Evolutionary conservation across 495 filamentous ascomycete species (phyloP).

Genomic region (Zalerion maritima): DNA sequence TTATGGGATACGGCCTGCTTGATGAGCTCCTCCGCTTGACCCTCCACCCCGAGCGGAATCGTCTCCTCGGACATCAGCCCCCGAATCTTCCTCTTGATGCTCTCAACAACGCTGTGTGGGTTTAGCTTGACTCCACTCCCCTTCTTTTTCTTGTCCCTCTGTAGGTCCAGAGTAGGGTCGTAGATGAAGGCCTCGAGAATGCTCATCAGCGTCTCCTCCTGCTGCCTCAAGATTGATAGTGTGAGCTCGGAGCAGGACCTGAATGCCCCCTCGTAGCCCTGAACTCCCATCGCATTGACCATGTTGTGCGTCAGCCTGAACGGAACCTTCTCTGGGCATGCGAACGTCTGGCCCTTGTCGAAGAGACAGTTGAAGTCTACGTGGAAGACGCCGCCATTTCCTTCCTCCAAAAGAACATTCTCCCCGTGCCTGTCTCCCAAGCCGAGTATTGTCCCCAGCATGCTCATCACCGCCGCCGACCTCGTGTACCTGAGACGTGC

Average conservation of each 20-base stretch:
- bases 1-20: conserved; percentile 61
- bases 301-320: conserved; percentile 98
- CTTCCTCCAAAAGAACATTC: conserved; percentile 91
- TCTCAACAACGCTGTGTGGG: conserved; percentile 79
- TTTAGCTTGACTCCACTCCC: conserved; percentile 56
- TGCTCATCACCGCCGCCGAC: conserved; percentile 92
- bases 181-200: conserved; percentile 92
- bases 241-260: conserved; percentile 82
- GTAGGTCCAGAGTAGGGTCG: conserved; percentile 89
- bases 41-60: conserved; percentile 85
- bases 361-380: conserved; percentile 99
- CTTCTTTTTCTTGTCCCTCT: conserved; percentile 58
- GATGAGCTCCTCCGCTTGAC: conserved; percentile 87
- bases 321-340: conserved; percentile 88
- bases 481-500: conserved; percentile 84
- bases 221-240: conserved; percentile 65
- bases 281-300: conserved; percentile 88
- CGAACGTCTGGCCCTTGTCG: conserved; percentile 93
- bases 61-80: conserved; percentile 73
- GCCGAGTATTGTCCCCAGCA: conserved; percentile 88
- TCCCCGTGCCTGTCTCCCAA: conserved; percentile 97
- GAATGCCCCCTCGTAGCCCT: conserved; percentile 86
- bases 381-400: conserved; percentile 85
- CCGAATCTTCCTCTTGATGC: conserved; percentile 70
- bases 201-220: conserved; percentile 92